These are phyloP conservation scores for Clonostachys rosea DNA, from an alignment of 2,329 filamentous ascomycete genomes.

Conservation along the genomic window DNA sequence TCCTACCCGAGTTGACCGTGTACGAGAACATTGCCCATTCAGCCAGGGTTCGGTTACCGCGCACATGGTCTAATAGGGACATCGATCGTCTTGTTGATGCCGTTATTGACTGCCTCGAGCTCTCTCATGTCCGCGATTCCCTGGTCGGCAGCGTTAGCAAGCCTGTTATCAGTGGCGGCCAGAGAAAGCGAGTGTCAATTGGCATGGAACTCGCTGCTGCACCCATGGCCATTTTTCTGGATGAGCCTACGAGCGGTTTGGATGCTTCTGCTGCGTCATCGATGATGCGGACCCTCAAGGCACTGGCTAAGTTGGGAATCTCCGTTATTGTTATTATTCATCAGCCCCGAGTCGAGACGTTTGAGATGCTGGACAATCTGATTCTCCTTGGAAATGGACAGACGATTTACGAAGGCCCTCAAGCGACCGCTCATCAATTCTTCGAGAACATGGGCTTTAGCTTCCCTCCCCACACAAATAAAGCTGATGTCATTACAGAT, in stretches of 20 bases:
- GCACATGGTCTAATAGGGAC: constrained; percentile 41
- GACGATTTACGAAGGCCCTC: constrained; percentile 48
- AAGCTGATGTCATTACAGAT: constrained; percentile 55
- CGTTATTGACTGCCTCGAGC: constrained; percentile 48
- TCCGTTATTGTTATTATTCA: constrained; percentile 56
- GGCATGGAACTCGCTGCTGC: constrained; percentile 53
- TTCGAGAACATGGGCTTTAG: constrained; percentile 47
- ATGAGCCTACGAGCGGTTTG: constrained; percentile 47
- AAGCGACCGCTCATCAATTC: constrained; percentile 35
- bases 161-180: constrained; percentile 50
- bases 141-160: constrained; percentile 45
- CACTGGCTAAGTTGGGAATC: constrained; percentile 48
- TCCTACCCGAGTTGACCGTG: constrained; percentile 55
- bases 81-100: constrained; percentile 48
- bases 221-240: constrained; percentile 49
- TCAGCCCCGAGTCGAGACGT: constrained; percentile 55
- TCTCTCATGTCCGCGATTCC: constrained; percentile 45
- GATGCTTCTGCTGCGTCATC: constrained; percentile 51
- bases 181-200: constrained; percentile 54
- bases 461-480: constrained; percentile 45
- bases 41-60: constrained; percentile 46
- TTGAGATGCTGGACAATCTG: constrained; percentile 50
- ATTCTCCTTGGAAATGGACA: constrained; percentile 50
- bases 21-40: constrained; percentile 59
- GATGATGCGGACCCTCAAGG: constrained; percentile 49